phyloP scores from a whole-genome alignment of 2,329 filamentous ascomycete species.

The Emmonsia crescens region DNA sequence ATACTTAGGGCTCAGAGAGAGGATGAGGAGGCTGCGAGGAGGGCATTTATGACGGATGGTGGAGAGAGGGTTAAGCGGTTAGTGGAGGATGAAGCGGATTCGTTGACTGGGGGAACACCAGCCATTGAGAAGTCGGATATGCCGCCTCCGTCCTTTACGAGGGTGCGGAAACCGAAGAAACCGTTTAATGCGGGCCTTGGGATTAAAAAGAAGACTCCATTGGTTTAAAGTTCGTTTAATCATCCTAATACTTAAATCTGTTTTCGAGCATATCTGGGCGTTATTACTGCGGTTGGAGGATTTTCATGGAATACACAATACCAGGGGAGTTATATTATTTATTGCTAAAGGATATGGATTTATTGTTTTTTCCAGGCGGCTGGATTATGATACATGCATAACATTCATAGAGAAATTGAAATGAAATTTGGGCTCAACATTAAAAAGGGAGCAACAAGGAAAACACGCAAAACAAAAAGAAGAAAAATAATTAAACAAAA shows the following conservation, averaged over 20 bases:
- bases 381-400: slow-evolving; percentile 17
- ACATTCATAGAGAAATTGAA: neutral
- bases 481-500: slow-evolving; percentile 3
- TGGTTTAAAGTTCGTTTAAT: slow-evolving; percentile 35
- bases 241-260: neutral
- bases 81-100: slow-evolving; percentile 38
- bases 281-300: neutral
- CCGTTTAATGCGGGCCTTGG: slow-evolving; percentile 63
- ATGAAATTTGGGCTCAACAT: neutral
- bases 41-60: slow-evolving; percentile 60
- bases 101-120: slow-evolving; percentile 16
- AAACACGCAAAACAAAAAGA: slow-evolving; percentile 10
- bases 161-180: slow-evolving; percentile 78
- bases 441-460: slow-evolving; percentile 8
- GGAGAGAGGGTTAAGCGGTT: slow-evolving; percentile 44
- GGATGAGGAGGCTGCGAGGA: slow-evolving; percentile 68
- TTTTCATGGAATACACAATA: neutral
- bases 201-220: slow-evolving; percentile 70
- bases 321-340: neutral
- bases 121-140: slow-evolving; percentile 24
- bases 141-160: slow-evolving; percentile 58
- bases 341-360: neutral
- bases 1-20: slow-evolving; percentile 59
- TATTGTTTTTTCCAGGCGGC: neutral
- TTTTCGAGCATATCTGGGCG: neutral